Conservation (phyloP, 2,329 filamentous ascomycete species). For the Akanthomyces dipterigenus region DNA sequence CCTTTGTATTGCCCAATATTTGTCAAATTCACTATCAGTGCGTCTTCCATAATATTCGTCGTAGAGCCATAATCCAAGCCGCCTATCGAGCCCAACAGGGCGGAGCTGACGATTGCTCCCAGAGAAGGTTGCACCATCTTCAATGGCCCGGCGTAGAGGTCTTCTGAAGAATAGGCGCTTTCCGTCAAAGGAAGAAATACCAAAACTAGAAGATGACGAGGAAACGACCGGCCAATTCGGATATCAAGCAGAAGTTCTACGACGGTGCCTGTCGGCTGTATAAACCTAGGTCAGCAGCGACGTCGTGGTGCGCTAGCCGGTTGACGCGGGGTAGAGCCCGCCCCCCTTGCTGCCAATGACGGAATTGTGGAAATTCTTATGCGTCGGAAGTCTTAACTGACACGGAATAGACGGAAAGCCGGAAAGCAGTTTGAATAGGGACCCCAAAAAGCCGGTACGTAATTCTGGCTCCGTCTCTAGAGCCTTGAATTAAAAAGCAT, state of each 20-base stretch:
- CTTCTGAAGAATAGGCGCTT: background rate
- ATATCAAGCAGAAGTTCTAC: background rate
- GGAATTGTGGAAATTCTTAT: background rate
- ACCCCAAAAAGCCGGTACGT: background rate
- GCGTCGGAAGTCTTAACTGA: no score
- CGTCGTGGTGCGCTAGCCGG: background rate
- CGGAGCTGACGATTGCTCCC: constrained; percentile 3
- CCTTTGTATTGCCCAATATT: background rate
- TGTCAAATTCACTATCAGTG: background rate
- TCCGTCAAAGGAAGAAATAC: background rate
- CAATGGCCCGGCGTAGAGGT: background rate
- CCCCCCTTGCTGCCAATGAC: background rate
- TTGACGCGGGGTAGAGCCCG: background rate
- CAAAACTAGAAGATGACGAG: background rate
- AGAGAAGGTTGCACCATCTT: background rate
- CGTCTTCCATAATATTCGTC: background rate
- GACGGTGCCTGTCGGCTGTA: background rate
- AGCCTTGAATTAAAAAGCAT: background rate
- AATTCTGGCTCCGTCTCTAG: background rate
- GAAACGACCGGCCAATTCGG: no score
- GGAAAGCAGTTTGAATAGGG: no score
- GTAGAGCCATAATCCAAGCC: background rate
- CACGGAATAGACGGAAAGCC: background rate
- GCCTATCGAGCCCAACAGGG: background rate
- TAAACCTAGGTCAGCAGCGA: no score